phyloP scores from a whole-genome alignment of 495 filamentous ascomycete genomes.

The Penicillium silybi region DNA sequence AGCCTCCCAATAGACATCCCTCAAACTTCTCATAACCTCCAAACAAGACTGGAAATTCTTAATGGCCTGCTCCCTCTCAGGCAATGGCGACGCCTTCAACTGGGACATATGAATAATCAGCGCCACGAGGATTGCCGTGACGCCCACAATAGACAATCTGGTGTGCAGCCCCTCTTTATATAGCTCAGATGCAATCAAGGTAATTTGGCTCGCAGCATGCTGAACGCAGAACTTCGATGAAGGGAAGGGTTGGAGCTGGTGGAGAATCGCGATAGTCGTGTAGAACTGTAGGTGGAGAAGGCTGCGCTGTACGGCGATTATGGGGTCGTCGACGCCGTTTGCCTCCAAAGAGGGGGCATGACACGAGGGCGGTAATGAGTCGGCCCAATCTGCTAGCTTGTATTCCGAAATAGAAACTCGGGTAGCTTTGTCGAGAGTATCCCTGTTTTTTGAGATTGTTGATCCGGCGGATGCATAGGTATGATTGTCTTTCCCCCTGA shows the following conservation, averaged over 20 bases:
- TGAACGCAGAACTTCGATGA: slow-evolving; percentile 17
- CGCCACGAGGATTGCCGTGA: slow-evolving; percentile 15
- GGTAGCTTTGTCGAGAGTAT: not conserved
- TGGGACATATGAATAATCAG: slow-evolving; percentile 16
- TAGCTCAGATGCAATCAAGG: slow-evolving; percentile 11
- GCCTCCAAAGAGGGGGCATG: slow-evolving; percentile 5
- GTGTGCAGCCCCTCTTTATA: slow-evolving; percentile 4
- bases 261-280: slow-evolving; percentile 17
- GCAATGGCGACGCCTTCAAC: slow-evolving; percentile 2
- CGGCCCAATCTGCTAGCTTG: slow-evolving; percentile 16
- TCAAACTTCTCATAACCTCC: slow-evolving; percentile 11
- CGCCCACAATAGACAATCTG: slow-evolving; percentile 10
- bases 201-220: slow-evolving; percentile 18
- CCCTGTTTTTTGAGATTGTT: not conserved
- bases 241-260: slow-evolving; percentile 13
- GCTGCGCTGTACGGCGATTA: slow-evolving; percentile 12
- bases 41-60: slow-evolving; percentile 11
- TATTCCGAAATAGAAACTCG: slow-evolving; percentile 6
- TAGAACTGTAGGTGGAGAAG: slow-evolving; percentile 19
- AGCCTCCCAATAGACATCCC: slow-evolving; percentile 18
- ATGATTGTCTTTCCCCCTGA: slow-evolving; percentile 8
- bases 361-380: slow-evolving; percentile 5
- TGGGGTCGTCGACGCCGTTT: not conserved
- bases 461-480: not conserved
- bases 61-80: slow-evolving; percentile 3